Conservation (phyloP, 2,329 filamentous ascomycete genomes). For the Leptographium radiaticola region DNA sequence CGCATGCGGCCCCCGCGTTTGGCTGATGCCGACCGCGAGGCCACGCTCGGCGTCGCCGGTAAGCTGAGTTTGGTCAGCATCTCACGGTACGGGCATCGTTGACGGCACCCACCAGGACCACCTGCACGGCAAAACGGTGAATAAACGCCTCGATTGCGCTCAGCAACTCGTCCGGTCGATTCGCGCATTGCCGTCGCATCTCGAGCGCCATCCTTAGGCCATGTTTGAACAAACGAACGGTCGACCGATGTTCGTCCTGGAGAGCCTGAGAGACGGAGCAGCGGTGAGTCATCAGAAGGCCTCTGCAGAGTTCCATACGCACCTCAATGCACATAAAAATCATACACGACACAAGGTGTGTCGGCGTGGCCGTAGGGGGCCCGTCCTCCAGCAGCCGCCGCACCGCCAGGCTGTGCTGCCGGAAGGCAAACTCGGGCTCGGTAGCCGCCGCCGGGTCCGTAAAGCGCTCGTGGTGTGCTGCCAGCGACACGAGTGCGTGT, state of each 20-base stretch:
- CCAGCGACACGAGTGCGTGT: constrained; percentile 5
- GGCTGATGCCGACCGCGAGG: background rate
- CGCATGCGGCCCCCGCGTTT: background rate
- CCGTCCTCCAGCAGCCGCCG: constrained; percentile 1
- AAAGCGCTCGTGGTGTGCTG: constrained; percentile 8
- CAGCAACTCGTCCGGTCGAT: background rate
- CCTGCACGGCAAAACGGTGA: constrained; percentile 7
- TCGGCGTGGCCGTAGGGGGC: background rate
- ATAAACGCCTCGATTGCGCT: constrained; percentile 5
- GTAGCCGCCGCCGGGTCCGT: background rate
- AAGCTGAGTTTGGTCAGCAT: background rate
- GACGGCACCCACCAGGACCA: background rate
- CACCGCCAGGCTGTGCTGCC: constrained; percentile 7
- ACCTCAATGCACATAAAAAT: constrained; percentile 7
- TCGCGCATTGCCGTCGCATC: background rate
- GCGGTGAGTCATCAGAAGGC: too few relatives aligned
- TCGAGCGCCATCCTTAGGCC: constrained; percentile 3
- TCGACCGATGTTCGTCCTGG: constrained; percentile 6
- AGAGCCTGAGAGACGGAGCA: background rate
- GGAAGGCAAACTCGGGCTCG: background rate
- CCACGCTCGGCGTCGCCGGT: constrained; percentile 1
- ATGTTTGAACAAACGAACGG: constrained; percentile 7
- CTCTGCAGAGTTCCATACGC: too few relatives aligned
- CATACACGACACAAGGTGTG: constrained; percentile 8
- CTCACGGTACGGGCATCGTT: background rate